These are phyloP conservation scores for Pugionium cornutum DNA, from an alignment of 345 rosid genomes.

Conservation along the genomic window DNA sequence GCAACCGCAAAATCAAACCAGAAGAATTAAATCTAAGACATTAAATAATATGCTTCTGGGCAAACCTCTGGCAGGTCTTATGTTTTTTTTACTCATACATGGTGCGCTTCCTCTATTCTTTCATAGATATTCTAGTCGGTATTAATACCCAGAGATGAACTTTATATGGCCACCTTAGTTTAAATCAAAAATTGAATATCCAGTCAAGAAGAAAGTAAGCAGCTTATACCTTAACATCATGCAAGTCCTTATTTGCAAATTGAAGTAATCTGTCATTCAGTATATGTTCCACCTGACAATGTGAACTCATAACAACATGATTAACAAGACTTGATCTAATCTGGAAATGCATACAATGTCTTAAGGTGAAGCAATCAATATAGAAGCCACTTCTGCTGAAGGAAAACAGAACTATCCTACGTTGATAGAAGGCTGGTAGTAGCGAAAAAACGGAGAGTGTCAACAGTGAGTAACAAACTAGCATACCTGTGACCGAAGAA, in stretches of 20 bases:
- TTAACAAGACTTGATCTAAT: not conserved
- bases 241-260: constrained; percentile 83
- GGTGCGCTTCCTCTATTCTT: not conserved
- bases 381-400: not conserved
- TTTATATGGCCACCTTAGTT: not conserved
- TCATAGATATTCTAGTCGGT: not conserved
- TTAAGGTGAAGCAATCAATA: constrained; percentile 6
- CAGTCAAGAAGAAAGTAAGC: constrained; percentile 26
- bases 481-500: constrained; percentile 92
- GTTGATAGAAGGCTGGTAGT: not conserved
- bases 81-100: constrained; percentile 10
- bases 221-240: constrained; percentile 83
- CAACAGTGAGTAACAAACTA: constrained; percentile 5
- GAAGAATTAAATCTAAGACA: not conserved
- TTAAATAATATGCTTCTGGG: not conserved
- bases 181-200: not conserved
- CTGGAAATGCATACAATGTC: not conserved
- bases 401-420: constrained; percentile 4
- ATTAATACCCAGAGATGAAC: not conserved
- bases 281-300: constrained; percentile 85
- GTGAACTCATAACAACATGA: constrained; percentile 13
- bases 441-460: not conserved
- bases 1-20: constrained; percentile 3
- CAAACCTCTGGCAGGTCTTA: constrained; percentile 4
- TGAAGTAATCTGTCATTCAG: constrained; percentile 91